Evolutionary conservation across 768 basidiomycete species (phyloP), one percentile per base, ranked within the genome.

Genomic region (Harrya chromipes): DNA sequence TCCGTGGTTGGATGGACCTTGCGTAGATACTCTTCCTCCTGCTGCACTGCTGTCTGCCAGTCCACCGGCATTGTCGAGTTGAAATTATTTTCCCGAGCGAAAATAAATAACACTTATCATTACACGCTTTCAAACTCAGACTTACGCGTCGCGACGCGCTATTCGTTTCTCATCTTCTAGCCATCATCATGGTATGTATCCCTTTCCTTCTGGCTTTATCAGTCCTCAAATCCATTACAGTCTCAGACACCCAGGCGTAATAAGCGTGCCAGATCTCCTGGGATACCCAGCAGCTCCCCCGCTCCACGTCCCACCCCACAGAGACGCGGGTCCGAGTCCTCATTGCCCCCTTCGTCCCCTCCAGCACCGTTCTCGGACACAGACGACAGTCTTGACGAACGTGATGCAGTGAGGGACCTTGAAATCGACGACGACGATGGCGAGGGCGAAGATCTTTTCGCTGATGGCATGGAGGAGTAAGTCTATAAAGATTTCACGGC

Each of bases 401-500:
- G 81, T 10, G 84, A 87, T 56, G 81, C 76, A 1, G 75, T 87
- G 4, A 72, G 66, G 47, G 82, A 87, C 59, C 70, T 81, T 13
- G 83, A 83, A n/a, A 84, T 83, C 44, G 85, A 79, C 4, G 80
- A 77, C 24, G 89, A 83, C 6, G 89, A 86, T 11, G 92, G 79
- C n/a, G 90, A 88, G 19, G 92, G 82, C 33, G 95, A 97, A 67
- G 95, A 98, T 71, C 81, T 99, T 37, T 97, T 94, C 67, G 89
- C 78, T 29, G 83, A 93, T n/a, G 75, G 73, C 43, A 68, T 90
- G 50, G 81, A 87, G 67, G 78, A 77, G 94, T 90, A 63, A 58
- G 82, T 67, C 41, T 52, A 31, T 51, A 29, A 34, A 45, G 12
- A 39, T 38, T 26, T 35, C 38, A 34, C 41, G 17, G 35, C 24